Evolutionary conservation across 441 rosid genomes (phyloP), one percentile per base, ranked within the genome.

Genomic region (Gossypium davidsonii): DNA sequence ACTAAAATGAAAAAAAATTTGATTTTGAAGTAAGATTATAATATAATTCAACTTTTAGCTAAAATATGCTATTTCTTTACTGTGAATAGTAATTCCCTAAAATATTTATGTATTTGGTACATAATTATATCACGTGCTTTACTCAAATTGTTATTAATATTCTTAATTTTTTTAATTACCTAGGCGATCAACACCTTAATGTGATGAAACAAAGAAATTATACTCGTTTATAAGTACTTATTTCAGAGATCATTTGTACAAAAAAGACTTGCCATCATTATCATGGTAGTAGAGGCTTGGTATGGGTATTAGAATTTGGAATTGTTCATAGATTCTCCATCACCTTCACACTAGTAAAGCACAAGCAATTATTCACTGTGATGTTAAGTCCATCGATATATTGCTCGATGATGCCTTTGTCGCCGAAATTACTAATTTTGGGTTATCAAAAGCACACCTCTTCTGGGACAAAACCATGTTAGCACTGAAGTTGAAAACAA

Each of bases 341-440:
- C 88, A 94, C 79, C 79, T 92, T 23, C 98, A 90, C 76, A 92
- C 94, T 0, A 96, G 98, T 7, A 90, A 95, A 7, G 93, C 94
- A 4, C 97, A 89, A 70, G 97, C 94, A 11, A 90, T 92, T 64
- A 94, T 89, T 72, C 90, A 88, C 65, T 85, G 97, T 0, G 96
- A 92, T 53, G 98, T 90, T 3, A 92, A 94, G 85, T 89, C 92
- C 10, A 92, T 98, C 65, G 88, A 91, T 76, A 91, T 91, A 59
- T 74, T 92, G 73, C 94, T 91, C 0, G 98, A 91, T 1, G 92
- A 88, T 14, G 83, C 83, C 51, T 88, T 92, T 56, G 90, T 90
- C 7, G 97, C 99, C 70, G 91, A 92, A 68, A 97, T 92, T 11
- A 86, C 94, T 1, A 97, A 92, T 78, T 92, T 88, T 63, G 99